Evolutionary conservation across 73 alveolate genomes (phyloP).

Genomic region (Paramecium sexaurelia): DNA sequence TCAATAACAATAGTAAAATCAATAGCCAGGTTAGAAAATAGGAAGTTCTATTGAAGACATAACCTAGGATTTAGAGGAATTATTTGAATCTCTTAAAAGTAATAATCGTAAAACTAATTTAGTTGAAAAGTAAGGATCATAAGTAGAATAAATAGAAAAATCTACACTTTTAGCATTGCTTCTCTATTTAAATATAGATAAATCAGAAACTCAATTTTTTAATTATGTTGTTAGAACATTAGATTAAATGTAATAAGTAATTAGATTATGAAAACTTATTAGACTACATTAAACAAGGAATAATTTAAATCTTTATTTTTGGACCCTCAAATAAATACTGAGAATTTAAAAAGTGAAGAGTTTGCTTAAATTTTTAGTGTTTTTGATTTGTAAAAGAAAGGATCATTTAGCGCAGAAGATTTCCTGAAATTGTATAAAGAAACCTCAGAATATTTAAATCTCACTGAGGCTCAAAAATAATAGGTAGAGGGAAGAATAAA

Average conservation of each 20-base stretch:
- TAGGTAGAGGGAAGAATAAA: conserved; percentile 39
- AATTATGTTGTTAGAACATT: conserved; percentile 34
- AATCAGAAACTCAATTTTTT: conserved; percentile 30
- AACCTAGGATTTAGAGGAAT: neutral
- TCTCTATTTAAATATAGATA: conserved; percentile 19
- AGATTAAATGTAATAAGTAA: conserved; percentile 6
- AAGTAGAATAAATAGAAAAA: conserved; percentile 23
- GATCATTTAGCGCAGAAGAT: conserved; percentile 54
- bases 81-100: conserved; percentile 32
- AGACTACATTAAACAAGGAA: neutral
- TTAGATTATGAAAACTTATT: neutral
- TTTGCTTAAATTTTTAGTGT: conserved; percentile 41
- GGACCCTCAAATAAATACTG: conserved; percentile 39
- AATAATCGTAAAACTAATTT: neutral
- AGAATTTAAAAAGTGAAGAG: conserved; percentile 31
- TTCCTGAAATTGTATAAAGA: conserved; percentile 6
- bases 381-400: conserved; percentile 22
- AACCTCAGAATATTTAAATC: neutral
- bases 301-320: neutral
- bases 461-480: neutral
- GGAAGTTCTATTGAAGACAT: neutral
- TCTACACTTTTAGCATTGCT: conserved; percentile 31
- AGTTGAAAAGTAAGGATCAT: conserved; percentile 21
- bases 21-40: neutral
- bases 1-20: neutral